Evolutionary conservation across 208 protist genomes (phyloP), one percentile per base, ranked within the genome.

Genomic region (Zelonia costaricensis): DNA sequence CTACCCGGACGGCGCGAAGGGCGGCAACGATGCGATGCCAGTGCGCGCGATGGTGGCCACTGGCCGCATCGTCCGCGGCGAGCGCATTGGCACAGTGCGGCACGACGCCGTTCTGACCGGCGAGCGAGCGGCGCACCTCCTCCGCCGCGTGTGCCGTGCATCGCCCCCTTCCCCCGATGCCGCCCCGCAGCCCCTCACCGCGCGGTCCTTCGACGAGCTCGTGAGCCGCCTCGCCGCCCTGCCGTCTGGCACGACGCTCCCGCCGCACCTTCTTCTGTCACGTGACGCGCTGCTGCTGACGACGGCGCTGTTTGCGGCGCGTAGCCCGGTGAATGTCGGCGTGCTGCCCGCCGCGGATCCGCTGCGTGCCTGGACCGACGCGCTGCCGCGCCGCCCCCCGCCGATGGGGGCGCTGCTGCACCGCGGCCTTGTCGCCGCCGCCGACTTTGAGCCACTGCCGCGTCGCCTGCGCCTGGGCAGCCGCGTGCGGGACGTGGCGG

Each of bases 251-350:
- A 8, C 62, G 22, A 22, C 46, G 33, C 47, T 52, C 13, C 61
- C 67, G 6, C 44, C 57, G 33, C 52, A 73, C 36, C 42, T 73
- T 4, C 58, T 73, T 18, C 58, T 73, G 18, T 84, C 87, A 3
- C 85, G 88, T 2, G 88, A 95, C 53, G 76, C 74, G 12, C 44
- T 92, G 20, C 76, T 95, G 25, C 53, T 86, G 25, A 80, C 74
- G 4, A 44, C 76, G 12, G 74, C 79, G 25, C 44, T 95, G n/a
- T 79, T 80, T 55, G 36, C 80, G 5, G 38, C 88, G 1, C 74
- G 62, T 31, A 65, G 59, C 46, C 43, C 80, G 3, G 51, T 49
- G 5, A 52, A 76, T 42, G 23, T 16, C 31, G 53, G 42, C 7
- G 49, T 47, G 12, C 16, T 67, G 23, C 30, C 36, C 4, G 12